Evolutionary conservation across 768 basidiomycete genomes (phyloP).

Genomic region (Chalciporus chontae): DNA sequence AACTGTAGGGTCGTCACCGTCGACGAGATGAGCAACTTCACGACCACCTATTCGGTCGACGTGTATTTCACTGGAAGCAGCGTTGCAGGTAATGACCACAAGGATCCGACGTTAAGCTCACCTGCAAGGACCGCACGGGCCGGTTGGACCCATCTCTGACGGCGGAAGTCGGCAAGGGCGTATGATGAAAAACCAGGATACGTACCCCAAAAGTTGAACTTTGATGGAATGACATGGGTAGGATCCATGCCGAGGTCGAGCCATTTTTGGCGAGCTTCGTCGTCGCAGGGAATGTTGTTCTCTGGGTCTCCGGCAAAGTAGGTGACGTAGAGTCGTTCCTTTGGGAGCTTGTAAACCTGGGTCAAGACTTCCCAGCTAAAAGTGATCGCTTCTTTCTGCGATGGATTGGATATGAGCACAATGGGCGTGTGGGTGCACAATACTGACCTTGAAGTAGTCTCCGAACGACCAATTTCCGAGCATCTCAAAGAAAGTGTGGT

Average conservation of each 20-base stretch:
- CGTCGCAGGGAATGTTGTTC: constrained; percentile 81
- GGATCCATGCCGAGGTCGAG: constrained; percentile 83
- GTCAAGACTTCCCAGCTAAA: constrained; percentile 97
- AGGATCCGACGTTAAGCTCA: constrained; percentile 21
- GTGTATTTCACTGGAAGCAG: constrained; percentile 79
- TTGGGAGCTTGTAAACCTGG: constrained; percentile 79
- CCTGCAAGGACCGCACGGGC: constrained; percentile 98
- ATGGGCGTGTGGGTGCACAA: background rate
- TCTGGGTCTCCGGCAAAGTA: constrained; percentile 96
- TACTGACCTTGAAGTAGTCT: constrained; percentile 93
- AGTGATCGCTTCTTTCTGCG: constrained; percentile 84
- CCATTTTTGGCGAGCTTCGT: constrained; percentile 88
- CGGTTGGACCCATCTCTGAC: constrained; percentile 96
- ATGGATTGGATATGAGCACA: constrained; percentile 3
- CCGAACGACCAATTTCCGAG: constrained; percentile 99
- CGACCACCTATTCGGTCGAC: constrained; percentile 98
- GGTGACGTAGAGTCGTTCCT: constrained; percentile 92
- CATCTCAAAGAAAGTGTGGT: constrained; percentile 99
- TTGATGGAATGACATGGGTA: constrained; percentile 88
- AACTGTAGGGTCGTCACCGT: constrained; percentile 94
- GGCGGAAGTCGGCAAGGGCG: constrained; percentile 1
- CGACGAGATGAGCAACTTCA: constrained; percentile 89
- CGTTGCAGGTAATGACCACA: background rate
- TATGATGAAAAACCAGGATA: constrained; percentile 18
- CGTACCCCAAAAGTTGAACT: constrained; percentile 98